Base-by-base conservation (phyloP, 2,329 filamentous ascomycete species). In the Boeremia exigua region DNA sequence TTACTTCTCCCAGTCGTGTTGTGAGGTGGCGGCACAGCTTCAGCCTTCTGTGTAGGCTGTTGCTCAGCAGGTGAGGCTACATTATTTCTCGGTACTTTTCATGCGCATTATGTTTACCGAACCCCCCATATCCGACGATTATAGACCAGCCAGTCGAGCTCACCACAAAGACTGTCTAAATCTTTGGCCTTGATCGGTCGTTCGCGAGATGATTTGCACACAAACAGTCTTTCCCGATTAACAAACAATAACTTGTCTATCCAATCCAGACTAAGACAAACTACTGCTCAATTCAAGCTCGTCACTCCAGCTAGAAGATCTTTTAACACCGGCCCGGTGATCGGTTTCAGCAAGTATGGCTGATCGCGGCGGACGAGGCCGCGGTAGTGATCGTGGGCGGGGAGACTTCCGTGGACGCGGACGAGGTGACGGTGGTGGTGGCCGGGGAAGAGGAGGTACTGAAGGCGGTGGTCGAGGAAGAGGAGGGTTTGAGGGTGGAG, bases 331-430 rank as follows among this genome's bases (percentile, higher is more conserved):
- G 27, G 17, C 27, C 6, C 7, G 33, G 12, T 27, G 6, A 17
- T 27, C 19, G 42, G 15, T 17, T 30, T 36, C 5, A 25, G 8
- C 11, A 14, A 30, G 10, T 19, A 57, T 58, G 55, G 48, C 55
- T 6, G 55, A 58, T 15, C 48, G 54, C 1, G 54, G 48, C n/a
- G 54, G 54, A 48, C 37, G 53, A 30, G 59, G 61, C 15, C 51
- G 61, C 28, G 58, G 61, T 48, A 54, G 61, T 34, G 54, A 49
- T 63, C 40, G 65, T 61, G 56, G 67, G 30, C 55, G 69, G 23
- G 62, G 71, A 42, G 55, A 66, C 58, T 56, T 50, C 14, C 48
- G 48, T 25, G 54, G 67, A 37, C 56, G 69, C 15, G 63, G 71
- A 32, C 63, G 61, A 25, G 56, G 61, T 5, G 51, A 71, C 34